phyloP scores from a whole-genome alignment of 345 rosid species.

The Gossypium thurberi region DNA sequence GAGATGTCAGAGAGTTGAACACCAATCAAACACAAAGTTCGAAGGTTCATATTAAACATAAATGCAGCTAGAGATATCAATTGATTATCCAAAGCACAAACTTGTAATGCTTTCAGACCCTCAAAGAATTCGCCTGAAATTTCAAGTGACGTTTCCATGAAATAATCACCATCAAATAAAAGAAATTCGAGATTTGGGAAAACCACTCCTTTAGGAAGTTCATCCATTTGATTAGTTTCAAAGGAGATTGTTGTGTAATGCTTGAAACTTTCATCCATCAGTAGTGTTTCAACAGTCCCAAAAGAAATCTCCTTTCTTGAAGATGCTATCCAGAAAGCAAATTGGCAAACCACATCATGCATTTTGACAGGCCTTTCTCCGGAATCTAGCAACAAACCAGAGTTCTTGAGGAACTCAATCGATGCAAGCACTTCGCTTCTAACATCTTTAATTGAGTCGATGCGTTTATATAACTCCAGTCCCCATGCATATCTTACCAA shows the following conservation, averaged over 20 bases:
- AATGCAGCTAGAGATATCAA: background rate
- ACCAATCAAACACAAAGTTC: background rate
- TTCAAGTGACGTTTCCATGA: background rate
- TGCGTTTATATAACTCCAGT: no score
- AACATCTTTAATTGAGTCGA: background rate
- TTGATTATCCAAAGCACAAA: background rate
- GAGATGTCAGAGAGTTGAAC: background rate
- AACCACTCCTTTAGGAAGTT: background rate
- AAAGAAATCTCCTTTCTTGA: background rate
- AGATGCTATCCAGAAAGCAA: background rate
- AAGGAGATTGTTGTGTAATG: background rate
- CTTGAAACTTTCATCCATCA: background rate
- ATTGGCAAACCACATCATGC: background rate
- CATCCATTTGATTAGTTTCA: background rate
- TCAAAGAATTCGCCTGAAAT: background rate
- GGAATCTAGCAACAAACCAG: background rate
- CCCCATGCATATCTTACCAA: slow-evolving; percentile 11
- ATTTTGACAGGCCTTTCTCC: background rate
- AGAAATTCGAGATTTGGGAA: background rate
- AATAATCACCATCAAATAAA: background rate
- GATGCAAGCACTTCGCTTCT: background rate
- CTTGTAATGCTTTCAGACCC: background rate
- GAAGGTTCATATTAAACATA: background rate
- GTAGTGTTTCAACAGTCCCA: background rate
- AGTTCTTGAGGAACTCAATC: background rate